Evolutionary conservation across 2,329 filamentous ascomycete species (phyloP).

Genomic region (Fusarium pseudoanthophilum): DNA sequence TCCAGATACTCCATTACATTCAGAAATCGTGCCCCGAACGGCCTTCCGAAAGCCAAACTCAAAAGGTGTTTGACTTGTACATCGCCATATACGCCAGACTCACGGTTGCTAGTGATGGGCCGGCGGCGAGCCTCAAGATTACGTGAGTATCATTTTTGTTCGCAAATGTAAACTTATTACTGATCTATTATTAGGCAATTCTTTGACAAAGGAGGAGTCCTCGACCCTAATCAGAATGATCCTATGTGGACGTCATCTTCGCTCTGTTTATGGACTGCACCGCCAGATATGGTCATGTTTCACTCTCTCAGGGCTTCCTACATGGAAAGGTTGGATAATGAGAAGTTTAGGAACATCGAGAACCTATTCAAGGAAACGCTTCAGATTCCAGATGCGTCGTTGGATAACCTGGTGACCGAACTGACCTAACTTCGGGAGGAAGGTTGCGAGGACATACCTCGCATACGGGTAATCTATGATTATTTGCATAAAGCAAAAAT

Average conservation of each 20-base stretch:
- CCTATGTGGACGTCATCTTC: conserved; percentile 9
- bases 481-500: background rate
- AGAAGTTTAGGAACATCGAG: background rate
- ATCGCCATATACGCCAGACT: conserved; percentile 24
- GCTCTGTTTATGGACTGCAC: conserved; percentile 25
- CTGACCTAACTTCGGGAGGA: background rate
- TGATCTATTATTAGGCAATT: background rate
- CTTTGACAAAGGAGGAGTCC: background rate
- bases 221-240: background rate
- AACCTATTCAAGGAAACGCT: background rate
- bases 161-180: fast-evolving
- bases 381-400: background rate
- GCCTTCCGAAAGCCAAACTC: background rate
- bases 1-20: conserved; percentile 22
- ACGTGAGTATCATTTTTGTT: background rate
- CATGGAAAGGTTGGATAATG: background rate
- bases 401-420: background rate
- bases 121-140: background rate
- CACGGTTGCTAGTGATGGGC: background rate
- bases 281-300: conserved; percentile 12
- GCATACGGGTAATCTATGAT: background rate
- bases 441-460: background rate
- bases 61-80: conserved; percentile 26
- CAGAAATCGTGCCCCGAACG: background rate
- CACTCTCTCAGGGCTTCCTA: conserved; percentile 14